Conservation (phyloP, 495 filamentous ascomycete genomes). For the Aspergillus wentii region DNA sequence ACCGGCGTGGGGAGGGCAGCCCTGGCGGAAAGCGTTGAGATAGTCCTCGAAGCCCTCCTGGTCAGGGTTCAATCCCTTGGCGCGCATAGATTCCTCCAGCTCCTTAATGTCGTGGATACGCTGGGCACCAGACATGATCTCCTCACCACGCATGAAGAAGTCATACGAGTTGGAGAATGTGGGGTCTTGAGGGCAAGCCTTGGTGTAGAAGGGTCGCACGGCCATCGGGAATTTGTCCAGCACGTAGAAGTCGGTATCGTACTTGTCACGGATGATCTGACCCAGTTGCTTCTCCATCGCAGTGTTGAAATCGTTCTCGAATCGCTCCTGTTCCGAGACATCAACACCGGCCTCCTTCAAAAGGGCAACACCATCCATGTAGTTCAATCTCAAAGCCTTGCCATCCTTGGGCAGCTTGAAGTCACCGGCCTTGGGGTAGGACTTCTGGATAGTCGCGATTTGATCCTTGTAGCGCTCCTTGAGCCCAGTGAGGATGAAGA, state of each 20-base stretch:
- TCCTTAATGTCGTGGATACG: conserved; percentile 71
- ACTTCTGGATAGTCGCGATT: conserved; percentile 62
- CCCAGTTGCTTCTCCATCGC: conserved; percentile 89
- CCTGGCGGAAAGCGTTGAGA: conserved; percentile 72
- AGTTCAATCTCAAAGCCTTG: conserved; percentile 76
- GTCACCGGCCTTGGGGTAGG: conserved; percentile 52
- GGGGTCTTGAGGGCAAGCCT: conserved; percentile 64
- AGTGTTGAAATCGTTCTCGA: conserved; percentile 61
- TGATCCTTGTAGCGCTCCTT: conserved; percentile 60
- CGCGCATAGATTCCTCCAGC: conserved; percentile 61
- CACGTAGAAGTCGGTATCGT: conserved; percentile 86
- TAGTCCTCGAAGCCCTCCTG: conserved; percentile 79
- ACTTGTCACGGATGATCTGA: conserved; percentile 75
- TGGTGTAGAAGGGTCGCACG: conserved; percentile 87
- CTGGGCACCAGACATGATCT: conserved; percentile 84
- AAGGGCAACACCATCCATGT: conserved; percentile 78
- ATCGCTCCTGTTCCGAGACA: conserved; percentile 71
- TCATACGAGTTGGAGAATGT: conserved; percentile 80
- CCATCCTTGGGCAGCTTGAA: conserved; percentile 58
- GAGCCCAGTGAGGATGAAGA: conserved; percentile 81
- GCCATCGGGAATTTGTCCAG: conserved; percentile 86
- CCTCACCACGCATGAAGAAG: conserved; percentile 91
- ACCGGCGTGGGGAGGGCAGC: conserved; percentile 77
- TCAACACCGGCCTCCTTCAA: conserved; percentile 76
- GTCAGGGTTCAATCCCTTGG: conserved; percentile 69